Conservation (phyloP, 2,329 filamentous ascomycete species). For the Aspergillus ochraceoroseus region DNA sequence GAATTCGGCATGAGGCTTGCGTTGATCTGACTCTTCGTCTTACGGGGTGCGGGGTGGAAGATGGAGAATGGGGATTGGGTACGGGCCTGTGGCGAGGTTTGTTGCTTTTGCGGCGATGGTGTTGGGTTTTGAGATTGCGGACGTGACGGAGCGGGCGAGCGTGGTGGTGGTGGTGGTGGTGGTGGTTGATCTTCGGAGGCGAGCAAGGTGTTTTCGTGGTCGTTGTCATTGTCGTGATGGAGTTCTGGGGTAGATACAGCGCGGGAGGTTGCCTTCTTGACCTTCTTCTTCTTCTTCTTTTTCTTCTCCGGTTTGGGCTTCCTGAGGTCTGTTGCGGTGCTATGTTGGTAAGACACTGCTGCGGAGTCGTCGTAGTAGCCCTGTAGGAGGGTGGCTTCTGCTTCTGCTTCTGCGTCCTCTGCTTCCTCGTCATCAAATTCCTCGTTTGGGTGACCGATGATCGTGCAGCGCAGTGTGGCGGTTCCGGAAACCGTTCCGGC, state of each 20-base stretch:
- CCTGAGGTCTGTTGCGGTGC: conserved; percentile 25
- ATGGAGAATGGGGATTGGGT: conserved; percentile 18
- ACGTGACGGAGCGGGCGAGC: conserved; percentile 13
- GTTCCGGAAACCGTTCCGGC: conserved; percentile 61
- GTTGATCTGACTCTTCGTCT: conserved; percentile 56
- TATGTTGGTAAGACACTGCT: conserved; percentile 28
- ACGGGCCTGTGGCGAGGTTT: conserved; percentile 10
- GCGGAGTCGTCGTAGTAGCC: conserved; percentile 46
- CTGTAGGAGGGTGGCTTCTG: conserved; percentile 41
- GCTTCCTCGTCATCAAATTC: conserved; percentile 47
- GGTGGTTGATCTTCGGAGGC: conserved; percentile 12
- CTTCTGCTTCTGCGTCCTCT: conserved; percentile 28
- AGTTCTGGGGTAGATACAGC: conserved; percentile 14
- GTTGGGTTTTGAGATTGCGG: conserved; percentile 23
- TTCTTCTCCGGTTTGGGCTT: conserved; percentile 35
- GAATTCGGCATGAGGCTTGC: conserved; percentile 75
- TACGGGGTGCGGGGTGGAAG: conserved; percentile 28
- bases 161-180: conserved; percentile 12
- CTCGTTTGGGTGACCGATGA: conserved; percentile 58
- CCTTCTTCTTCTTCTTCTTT: conserved; percentile 36
- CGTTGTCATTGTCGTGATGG: conserved; percentile 1
- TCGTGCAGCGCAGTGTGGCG: conserved; percentile 73
- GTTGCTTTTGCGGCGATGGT: conserved; percentile 18
- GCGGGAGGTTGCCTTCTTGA: conserved; percentile 29
- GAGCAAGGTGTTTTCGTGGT: conserved; percentile 6